Percentiles rank a stretch among this genome's conserved stretches.
Conservation (phyloP, 1,284 basidiomycete species). For the Cutaneotrichosporon sp. region DNA sequence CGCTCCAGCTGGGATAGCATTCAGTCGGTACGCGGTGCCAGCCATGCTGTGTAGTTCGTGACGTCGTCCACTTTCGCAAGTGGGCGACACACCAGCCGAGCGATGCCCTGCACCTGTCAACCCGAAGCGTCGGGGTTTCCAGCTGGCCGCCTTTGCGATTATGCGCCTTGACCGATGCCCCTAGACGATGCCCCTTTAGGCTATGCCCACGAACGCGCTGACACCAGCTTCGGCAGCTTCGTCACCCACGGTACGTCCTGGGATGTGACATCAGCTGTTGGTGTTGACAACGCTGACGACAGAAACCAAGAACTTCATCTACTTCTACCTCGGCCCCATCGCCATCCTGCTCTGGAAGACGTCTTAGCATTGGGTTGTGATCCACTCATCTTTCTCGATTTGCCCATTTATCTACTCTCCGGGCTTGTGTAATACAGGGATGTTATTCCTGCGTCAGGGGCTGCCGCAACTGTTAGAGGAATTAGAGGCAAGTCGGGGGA, state of each 20-base stretch:
- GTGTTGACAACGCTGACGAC: conserved; percentile 21
- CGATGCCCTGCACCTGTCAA: too few relatives aligned
- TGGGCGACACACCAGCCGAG: too few relatives aligned
- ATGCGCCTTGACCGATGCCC: background rate
- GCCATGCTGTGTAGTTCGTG: too few relatives aligned
- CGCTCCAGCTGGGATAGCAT: too few relatives aligned
- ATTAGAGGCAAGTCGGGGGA: background rate
- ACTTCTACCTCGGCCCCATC: conserved; percentile 86
- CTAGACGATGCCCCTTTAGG: too few relatives aligned
- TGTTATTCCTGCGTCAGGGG: background rate
- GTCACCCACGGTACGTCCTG: conserved; percentile 83
- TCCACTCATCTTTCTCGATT: background rate
- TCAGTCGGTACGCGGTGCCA: too few relatives aligned
- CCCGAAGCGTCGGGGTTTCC: background rate
- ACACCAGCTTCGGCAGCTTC: conserved; percentile 77
- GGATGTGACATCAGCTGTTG: background rate
- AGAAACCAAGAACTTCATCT: conserved; percentile 97
- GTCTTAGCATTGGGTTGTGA: conserved; percentile 48
- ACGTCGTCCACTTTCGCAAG: too few relatives aligned
- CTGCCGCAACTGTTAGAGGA: background rate
- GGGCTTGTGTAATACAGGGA: conserved; percentile 3
- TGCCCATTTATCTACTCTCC: background rate
- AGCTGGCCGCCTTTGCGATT: background rate
- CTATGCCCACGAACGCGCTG: conserved; percentile 5
- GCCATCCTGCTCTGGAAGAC: conserved; percentile 95